These are phyloP conservation scores for Monosporozyma unispora DNA, from an alignment of 805 yeast species.

Conservation along the genomic window DNA sequence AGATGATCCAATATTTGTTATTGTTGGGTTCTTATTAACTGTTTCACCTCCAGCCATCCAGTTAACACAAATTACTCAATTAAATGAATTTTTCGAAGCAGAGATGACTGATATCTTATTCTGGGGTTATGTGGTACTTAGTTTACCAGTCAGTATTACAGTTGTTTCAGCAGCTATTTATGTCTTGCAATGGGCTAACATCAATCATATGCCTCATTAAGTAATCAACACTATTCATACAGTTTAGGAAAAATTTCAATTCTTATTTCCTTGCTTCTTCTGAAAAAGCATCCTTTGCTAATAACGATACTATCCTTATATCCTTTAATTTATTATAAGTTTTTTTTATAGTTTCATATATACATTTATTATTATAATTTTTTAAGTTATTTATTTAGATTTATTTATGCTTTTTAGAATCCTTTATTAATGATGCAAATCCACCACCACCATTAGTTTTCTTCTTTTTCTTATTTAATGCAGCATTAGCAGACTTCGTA, in stretches of 20 bases:
- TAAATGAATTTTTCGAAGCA: constrained; percentile 64
- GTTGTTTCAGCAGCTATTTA: constrained; percentile 59
- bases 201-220: neutral
- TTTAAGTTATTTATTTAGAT: constrained; percentile 3
- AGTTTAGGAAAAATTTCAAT: neutral
- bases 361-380: neutral
- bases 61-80: constrained; percentile 69
- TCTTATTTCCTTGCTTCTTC: neutral
- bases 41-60: constrained; percentile 81
- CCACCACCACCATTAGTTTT: constrained; percentile 31
- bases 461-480: constrained; percentile 31
- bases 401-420: constrained; percentile 29
- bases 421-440: constrained; percentile 41
- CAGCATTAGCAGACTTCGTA: constrained; percentile 37
- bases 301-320: neutral
- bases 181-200: constrained; percentile 36
- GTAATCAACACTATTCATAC: neutral
- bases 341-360: no score
- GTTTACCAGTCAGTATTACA: constrained; percentile 65
- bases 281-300: neutral
- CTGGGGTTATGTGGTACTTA: constrained; percentile 72
- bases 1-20: constrained; percentile 73
- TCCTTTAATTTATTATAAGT: neutral
- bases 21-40: constrained; percentile 66
- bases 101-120: constrained; percentile 79